These are phyloP conservation scores for Lachancea sp. DNA, from an alignment of 805 yeast species.

Conservation along the genomic window DNA sequence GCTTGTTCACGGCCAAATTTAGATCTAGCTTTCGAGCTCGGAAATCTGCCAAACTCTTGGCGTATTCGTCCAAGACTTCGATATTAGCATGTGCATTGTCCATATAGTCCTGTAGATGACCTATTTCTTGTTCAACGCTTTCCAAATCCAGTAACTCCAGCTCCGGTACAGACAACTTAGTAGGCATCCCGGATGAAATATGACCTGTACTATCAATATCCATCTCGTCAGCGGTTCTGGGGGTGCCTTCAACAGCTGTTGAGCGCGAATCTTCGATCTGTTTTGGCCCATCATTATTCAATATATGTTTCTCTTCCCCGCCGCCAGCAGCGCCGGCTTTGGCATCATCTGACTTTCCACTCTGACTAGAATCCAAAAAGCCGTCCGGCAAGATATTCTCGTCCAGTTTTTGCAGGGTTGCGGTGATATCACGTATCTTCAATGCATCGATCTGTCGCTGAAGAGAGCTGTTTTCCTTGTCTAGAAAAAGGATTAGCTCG, in stretches of 20 bases:
- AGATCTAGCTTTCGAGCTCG: slow-evolving; percentile 57
- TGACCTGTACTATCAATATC: slow-evolving; percentile 12
- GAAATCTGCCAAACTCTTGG: slow-evolving; percentile 57
- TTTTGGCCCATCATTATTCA: background rate
- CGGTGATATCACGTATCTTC: slow-evolving; percentile 48
- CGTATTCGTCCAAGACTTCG: slow-evolving; percentile 73
- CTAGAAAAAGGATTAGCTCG: slow-evolving; percentile 33
- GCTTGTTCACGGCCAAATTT: slow-evolving; percentile 54
- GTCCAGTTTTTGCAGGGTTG: slow-evolving; percentile 20
- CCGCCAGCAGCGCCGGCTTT: background rate
- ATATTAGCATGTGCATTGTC: slow-evolving; percentile 57
- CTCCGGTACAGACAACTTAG: slow-evolving; percentile 46
- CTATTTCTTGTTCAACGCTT: slow-evolving; percentile 45
- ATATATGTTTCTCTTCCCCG: background rate
- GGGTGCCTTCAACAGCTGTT: slow-evolving; percentile 32
- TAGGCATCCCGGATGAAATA: slow-evolving; percentile 22
- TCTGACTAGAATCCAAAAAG: background rate
- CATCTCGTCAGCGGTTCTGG: slow-evolving; percentile 9
- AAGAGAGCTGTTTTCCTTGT: slow-evolving; percentile 36
- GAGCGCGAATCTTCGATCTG: background rate
- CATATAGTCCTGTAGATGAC: slow-evolving; percentile 48
- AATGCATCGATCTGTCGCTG: slow-evolving; percentile 39
- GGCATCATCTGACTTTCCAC: background rate
- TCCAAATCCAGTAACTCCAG: slow-evolving; percentile 43
- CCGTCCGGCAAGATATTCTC: slow-evolving; percentile 5